A percentile compares a stretch with the other conserved stretches of the same genome.
Evolutionary conservation across 768 basidiomycete species (phyloP).

Genomic region (Clitopilus hobsonii): DNA sequence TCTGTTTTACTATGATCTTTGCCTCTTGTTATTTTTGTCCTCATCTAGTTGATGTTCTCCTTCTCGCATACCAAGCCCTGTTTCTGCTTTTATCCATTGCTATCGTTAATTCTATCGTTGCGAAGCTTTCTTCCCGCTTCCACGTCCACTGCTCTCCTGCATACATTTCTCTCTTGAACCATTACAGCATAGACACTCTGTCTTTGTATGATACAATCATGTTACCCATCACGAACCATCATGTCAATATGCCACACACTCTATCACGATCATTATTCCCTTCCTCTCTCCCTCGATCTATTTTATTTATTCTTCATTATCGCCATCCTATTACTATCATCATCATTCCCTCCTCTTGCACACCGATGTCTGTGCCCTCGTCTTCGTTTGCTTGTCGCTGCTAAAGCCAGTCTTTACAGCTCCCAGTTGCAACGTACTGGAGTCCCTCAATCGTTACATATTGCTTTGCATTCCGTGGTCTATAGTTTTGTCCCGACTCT

Average conservation of each 20-base stretch:
- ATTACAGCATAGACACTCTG: slow-evolving; percentile 1
- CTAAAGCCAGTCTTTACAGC: not conserved
- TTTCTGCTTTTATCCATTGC: slow-evolving; percentile 18
- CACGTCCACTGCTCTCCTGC: slow-evolving; percentile 2
- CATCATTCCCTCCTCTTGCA: slow-evolving; percentile 11
- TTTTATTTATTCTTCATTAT: slow-evolving; percentile 10
- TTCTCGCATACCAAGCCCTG: slow-evolving; percentile 3
- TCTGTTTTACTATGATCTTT: slow-evolving; percentile 15
- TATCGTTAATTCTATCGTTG: not conserved
- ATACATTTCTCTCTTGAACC: slow-evolving; percentile 8
- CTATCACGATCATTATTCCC: slow-evolving; percentile 7
- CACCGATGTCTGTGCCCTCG: slow-evolving; percentile 15
- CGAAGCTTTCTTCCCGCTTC: slow-evolving; percentile 31
- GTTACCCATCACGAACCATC: slow-evolving; percentile 1
- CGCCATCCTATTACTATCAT: slow-evolving; percentile 5
- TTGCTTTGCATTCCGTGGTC: slow-evolving; percentile 8
- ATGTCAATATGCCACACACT: slow-evolving; percentile 4
- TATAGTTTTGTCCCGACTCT: slow-evolving; percentile 12
- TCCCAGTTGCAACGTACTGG: slow-evolving; percentile 1
- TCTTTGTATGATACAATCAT: slow-evolving; percentile 4
- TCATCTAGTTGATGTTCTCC: slow-evolving; percentile 6
- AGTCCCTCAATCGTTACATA: not conserved
- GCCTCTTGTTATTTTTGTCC: slow-evolving; percentile 10
- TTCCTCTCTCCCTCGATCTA: slow-evolving; percentile 5
- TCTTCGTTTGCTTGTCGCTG: not conserved